Conservation (phyloP, 257 asterid species). For the Forsythia viridissima region DNA sequence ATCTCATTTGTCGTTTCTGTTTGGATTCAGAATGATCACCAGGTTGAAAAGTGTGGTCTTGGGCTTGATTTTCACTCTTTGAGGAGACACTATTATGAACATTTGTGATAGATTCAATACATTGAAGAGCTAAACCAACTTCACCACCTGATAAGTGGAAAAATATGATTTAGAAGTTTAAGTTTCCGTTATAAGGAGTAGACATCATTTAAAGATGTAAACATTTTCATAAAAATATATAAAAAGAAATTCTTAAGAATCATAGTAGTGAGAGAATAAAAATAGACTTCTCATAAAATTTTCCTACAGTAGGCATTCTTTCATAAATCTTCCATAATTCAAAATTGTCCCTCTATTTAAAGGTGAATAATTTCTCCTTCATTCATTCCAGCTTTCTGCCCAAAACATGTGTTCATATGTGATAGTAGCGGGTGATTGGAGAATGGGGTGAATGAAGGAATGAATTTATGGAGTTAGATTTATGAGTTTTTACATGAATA, state of each 20-base stretch:
- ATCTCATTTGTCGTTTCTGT: not conserved
- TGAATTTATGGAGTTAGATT: not conserved
- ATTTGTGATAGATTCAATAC: not conserved
- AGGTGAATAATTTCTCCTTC: not conserved
- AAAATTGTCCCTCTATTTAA: not conserved
- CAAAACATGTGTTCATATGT: not conserved
- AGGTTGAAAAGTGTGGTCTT: not conserved
- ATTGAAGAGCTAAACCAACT: not conserved
- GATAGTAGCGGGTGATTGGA: not conserved
- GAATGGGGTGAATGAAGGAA: not conserved
- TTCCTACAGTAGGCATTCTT: not conserved
- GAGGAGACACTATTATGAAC: not conserved
- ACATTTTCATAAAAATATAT: constrained; percentile 18
- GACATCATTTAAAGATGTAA: not conserved
- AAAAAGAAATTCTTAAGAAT: not conserved
- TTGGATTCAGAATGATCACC: not conserved
- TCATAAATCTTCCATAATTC: not conserved
- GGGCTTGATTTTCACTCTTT: not conserved
- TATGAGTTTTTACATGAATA: not conserved
- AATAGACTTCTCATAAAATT: not conserved
- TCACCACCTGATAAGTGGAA: not conserved
- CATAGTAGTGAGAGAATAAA: not conserved
- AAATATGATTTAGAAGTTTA: not conserved
- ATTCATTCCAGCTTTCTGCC: not conserved
- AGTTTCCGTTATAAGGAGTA: not conserved